Percentiles rank a stretch among this genome's conserved stretches.
phyloP scores from a whole-genome alignment of 805 yeast species.

The Pichia rugopelliculosa region DNA sequence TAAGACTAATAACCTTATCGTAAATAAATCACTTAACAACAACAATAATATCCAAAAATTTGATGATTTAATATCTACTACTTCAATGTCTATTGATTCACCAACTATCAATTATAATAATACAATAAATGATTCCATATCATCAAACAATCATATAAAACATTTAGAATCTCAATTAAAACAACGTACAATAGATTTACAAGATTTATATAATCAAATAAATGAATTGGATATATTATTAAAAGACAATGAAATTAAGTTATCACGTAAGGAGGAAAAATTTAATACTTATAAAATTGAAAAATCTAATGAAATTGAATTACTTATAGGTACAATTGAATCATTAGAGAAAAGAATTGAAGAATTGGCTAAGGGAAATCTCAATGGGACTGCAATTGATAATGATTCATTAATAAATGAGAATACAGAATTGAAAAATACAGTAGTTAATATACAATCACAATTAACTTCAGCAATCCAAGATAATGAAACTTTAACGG shows the following conservation, averaged over 20 bases:
- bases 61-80: background rate
- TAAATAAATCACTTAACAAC: too few species aligned
- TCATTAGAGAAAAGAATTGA: slow-evolving; percentile 46
- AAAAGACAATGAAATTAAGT: slow-evolving; percentile 38
- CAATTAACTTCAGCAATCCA: background rate
- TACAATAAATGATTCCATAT: too few species aligned
- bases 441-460: background rate
- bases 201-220: slow-evolving; percentile 41
- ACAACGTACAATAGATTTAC: slow-evolving; percentile 38
- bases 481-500: slow-evolving; percentile 2
- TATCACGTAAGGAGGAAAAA: slow-evolving; percentile 39
- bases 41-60: background rate
- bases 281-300: slow-evolving; percentile 39
- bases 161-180: slow-evolving; percentile 28
- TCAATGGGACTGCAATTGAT: background rate
- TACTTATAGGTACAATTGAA: slow-evolving; percentile 51
- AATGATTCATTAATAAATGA: background rate
- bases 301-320: slow-evolving; percentile 48
- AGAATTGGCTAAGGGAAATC: slow-evolving; percentile 28
- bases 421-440: background rate
- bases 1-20: too few species aligned
- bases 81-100: background rate
- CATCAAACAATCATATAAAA: slow-evolving; percentile 13
- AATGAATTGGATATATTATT: slow-evolving; percentile 41
- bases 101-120: too few species aligned